A percentile compares a stretch with the other conserved stretches of the same genome.
These are phyloP conservation scores for Tricholoma saponaceum DNA, from an alignment of 768 basidiomycete species.

Conservation along the genomic window DNA sequence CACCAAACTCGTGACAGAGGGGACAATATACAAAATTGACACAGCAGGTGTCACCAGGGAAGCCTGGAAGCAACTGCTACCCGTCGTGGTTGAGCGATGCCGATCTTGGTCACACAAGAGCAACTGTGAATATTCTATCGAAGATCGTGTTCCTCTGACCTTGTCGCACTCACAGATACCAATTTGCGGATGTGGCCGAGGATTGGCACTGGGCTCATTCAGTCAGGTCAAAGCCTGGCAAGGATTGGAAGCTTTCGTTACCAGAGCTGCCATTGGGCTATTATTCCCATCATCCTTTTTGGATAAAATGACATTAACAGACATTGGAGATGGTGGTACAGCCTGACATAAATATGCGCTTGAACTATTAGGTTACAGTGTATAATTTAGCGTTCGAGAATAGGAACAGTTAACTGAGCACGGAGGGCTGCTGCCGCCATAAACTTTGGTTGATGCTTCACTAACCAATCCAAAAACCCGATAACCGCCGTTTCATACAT, in stretches of 20 bases:
- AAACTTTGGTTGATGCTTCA: background rate
- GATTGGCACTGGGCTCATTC: constrained; percentile 35
- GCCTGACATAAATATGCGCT: background rate
- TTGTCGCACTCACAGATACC: constrained; percentile 33
- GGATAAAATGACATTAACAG: constrained; percentile 26
- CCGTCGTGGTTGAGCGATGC: constrained; percentile 48
- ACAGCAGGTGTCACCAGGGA: constrained; percentile 29
- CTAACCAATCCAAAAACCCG: background rate
- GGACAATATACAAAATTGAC: constrained; percentile 9
- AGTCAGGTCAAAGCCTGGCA: constrained; percentile 35
- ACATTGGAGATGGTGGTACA: background rate
- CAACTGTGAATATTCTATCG: constrained; percentile 43
- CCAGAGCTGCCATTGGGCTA: constrained; percentile 48
- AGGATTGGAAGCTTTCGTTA: constrained; percentile 37
- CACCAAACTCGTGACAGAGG: background rate
- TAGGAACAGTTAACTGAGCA: background rate
- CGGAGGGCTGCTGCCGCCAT: background rate
- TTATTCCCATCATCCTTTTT: constrained; percentile 50
- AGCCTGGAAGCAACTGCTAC: constrained; percentile 51
- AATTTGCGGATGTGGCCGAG: constrained; percentile 51
- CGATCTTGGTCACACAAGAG: constrained; percentile 45
- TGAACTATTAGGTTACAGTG: no score
- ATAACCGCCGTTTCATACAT: background rate
- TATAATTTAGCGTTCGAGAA: background rate
- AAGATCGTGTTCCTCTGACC: constrained; percentile 32